phyloP scores from a whole-genome alignment of 306 rosid species.

The Mimosa pudica region DNA sequence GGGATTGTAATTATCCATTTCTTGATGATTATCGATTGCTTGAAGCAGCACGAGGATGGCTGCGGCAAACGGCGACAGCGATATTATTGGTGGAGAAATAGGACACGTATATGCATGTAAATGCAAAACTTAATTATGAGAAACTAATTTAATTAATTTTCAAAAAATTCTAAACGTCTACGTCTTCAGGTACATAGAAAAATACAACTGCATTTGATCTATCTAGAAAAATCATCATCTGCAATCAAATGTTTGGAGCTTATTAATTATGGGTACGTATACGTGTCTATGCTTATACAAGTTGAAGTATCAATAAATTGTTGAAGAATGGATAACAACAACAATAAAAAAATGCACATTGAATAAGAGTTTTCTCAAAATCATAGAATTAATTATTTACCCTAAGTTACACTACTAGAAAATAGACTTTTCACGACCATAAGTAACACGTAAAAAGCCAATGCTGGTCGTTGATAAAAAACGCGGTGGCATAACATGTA shows the following conservation, averaged over 20 bases:
- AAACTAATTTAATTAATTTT: constrained; percentile 2
- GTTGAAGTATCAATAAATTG: not conserved
- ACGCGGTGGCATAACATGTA: no score
- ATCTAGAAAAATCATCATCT: not conserved
- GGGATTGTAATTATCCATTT: not conserved
- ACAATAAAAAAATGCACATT: not conserved
- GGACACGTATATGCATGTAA: constrained; percentile 20
- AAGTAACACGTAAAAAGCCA: no score
- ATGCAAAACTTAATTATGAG: not conserved
- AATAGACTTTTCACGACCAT: no score
- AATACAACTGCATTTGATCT: not conserved
- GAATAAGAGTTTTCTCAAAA: not conserved
- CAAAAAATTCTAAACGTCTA: not conserved
- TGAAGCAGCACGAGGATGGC: not conserved
- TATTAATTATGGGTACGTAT: not conserved
- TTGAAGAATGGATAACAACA: not conserved
- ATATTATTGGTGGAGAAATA: constrained; percentile 20
- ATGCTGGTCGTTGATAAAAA: no score
- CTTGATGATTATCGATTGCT: constrained; percentile 7
- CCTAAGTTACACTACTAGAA: no score
- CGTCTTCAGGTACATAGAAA: constrained; percentile 11
- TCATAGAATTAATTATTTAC: not conserved
- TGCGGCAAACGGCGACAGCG: not conserved
- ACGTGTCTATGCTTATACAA: constrained; percentile 13
- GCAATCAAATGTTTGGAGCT: constrained; percentile 1